A percentile compares a stretch with the other conserved stretches of the same genome.
phyloP scores from a whole-genome alignment of 2,329 filamentous ascomycete species.

The Aspergillus felis region DNA sequence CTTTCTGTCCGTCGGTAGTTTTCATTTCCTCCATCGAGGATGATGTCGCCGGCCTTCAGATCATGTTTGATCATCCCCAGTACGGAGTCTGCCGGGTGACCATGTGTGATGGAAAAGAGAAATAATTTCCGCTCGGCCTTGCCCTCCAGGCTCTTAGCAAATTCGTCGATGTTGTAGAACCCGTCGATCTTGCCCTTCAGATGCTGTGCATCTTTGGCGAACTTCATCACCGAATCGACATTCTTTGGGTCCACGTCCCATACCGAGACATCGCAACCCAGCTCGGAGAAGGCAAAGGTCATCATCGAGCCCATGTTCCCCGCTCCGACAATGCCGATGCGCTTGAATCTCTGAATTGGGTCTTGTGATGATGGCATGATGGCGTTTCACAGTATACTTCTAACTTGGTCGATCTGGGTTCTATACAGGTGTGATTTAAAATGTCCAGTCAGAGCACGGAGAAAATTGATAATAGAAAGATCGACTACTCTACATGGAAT shows the following conservation, averaged over 20 bases:
- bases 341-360: slow-evolving; percentile 28
- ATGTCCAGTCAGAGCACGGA: neutral
- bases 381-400: neutral
- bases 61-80: slow-evolving; percentile 44
- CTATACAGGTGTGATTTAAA: neutral
- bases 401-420: neutral
- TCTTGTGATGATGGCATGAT: slow-evolving; percentile 16
- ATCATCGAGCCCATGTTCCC: slow-evolving; percentile 44
- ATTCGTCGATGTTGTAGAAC: slow-evolving; percentile 34
- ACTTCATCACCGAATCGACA: slow-evolving; percentile 28
- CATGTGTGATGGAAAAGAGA: slow-evolving; percentile 41
- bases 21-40: slow-evolving; percentile 67
- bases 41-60: slow-evolving; percentile 59
- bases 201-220: slow-evolving; percentile 18
- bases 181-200: slow-evolving; percentile 31
- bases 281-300: slow-evolving; percentile 38
- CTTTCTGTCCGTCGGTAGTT: slow-evolving; percentile 62
- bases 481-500: neutral
- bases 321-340: slow-evolving; percentile 38
- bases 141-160: slow-evolving; percentile 32
- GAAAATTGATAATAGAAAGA: neutral
- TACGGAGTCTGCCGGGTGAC: slow-evolving; percentile 35
- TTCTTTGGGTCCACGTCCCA: slow-evolving; percentile 36
- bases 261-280: slow-evolving; percentile 37
- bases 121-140: slow-evolving; percentile 32